Conservation (phyloP, 306 rosid species). For the Pterocarpus santalinus region DNA sequence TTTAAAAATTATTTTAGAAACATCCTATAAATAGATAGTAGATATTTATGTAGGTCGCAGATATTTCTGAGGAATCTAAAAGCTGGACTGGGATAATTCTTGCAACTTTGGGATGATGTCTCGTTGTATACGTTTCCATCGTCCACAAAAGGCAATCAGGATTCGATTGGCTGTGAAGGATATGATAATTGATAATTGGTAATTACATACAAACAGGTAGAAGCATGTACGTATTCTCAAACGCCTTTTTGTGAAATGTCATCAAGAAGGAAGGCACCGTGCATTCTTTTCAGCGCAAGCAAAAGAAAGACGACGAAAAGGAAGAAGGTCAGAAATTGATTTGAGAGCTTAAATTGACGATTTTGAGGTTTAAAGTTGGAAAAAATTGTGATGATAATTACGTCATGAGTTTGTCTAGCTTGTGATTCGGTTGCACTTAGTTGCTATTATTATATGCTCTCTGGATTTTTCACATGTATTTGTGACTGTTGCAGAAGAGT, state of each 20-base stretch:
- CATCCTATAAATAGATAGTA: not conserved
- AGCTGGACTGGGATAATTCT: not conserved
- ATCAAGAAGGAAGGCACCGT: not conserved
- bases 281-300: not conserved
- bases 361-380: not conserved
- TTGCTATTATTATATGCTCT: not conserved
- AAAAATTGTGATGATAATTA: not conserved
- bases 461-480: not conserved
- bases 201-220: conserved; percentile 11
- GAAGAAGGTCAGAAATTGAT: not conserved
- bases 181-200: not conserved
- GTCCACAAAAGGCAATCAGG: conserved; percentile 23
- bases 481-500: not conserved
- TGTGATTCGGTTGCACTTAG: not conserved
- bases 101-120: conserved; percentile 2
- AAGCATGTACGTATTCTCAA: conserved; percentile 1
- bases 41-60: conserved; percentile 40
- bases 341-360: not conserved
- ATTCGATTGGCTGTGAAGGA: conserved; percentile 34
- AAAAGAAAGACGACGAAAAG: conserved; percentile 29
- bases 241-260: conserved; percentile 37
- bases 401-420: not conserved
- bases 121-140: not conserved
- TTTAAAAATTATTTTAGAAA: too few species aligned
- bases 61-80: conserved; percentile 33